Evolutionary conservation across 2,329 filamentous ascomycete genomes (phyloP).

Genomic region (Fusarium sp.): DNA sequence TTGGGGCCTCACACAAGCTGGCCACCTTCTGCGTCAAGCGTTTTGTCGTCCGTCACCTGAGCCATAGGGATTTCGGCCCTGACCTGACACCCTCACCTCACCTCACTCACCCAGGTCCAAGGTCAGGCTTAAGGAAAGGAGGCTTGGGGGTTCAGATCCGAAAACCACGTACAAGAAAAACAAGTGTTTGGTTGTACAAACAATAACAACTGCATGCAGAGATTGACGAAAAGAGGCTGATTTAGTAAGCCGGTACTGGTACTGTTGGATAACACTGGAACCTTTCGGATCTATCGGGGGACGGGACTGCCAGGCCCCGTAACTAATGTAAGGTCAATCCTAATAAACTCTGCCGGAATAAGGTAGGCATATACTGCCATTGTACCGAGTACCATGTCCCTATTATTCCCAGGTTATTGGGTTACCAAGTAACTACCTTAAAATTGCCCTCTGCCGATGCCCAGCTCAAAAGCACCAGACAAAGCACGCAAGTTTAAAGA

Average conservation of each 20-base stretch:
- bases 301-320: slow-evolving; percentile 18
- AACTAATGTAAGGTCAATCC: slow-evolving; percentile 1
- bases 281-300: slow-evolving; percentile 37
- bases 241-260: slow-evolving; percentile 7
- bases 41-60: slow-evolving; percentile 53
- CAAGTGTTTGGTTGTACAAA: not conserved
- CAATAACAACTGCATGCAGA: slow-evolving; percentile 13
- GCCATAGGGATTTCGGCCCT: slow-evolving; percentile 40
- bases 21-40: slow-evolving; percentile 51
- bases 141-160: slow-evolving; percentile 6
- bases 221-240: slow-evolving; percentile 1
- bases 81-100: slow-evolving; percentile 29
- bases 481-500: slow-evolving; percentile 11
- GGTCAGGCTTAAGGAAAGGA: not conserved
- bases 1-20: slow-evolving; percentile 50
- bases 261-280: not conserved
- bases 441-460: slow-evolving; percentile 14
- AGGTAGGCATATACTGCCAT: not conserved
- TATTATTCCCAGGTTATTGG: slow-evolving; percentile 14
- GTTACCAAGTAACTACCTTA: not conserved
- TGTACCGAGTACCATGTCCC: not conserved
- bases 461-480: slow-evolving; percentile 2
- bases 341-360: slow-evolving; percentile 28
- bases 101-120: slow-evolving; percentile 3
- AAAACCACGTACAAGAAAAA: not conserved